phyloP scores from a whole-genome alignment of 2,329 filamentous ascomycete species.

The Pseudogymnoascus sp. region DNA sequence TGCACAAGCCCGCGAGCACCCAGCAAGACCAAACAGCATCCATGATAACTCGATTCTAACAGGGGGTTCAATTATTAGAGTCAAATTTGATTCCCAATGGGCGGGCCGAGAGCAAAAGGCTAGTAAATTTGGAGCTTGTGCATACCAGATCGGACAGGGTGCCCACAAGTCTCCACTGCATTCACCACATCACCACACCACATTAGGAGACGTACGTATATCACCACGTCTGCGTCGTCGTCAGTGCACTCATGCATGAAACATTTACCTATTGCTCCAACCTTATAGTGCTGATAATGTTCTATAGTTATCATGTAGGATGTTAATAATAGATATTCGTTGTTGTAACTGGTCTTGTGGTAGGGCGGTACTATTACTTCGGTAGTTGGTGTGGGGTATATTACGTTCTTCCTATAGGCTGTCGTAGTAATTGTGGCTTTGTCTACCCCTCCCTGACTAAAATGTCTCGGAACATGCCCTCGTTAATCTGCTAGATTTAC shows the following conservation, averaged over 20 bases:
- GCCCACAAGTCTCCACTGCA: too few species aligned
- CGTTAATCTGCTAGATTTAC: background rate
- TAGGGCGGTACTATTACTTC: too few species aligned
- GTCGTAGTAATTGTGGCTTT: background rate
- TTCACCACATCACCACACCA: background rate
- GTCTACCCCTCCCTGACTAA: background rate
- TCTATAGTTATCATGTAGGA: background rate
- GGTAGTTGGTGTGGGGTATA: too few species aligned
- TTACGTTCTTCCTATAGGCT: too few species aligned
- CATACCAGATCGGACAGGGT: too few species aligned
- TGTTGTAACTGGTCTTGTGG: background rate
- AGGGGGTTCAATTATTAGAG: too few species aligned
- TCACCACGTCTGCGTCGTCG: constrained; percentile 9
- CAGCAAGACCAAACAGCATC: background rate
- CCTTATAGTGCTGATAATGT: background rate
- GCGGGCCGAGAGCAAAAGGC: background rate
- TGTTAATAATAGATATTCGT: background rate
- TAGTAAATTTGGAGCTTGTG: background rate
- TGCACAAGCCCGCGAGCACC: background rate
- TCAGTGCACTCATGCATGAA: constrained; percentile 3
- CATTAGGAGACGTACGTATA: constrained; percentile 3
- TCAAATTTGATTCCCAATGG: background rate
- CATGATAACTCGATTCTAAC: background rate
- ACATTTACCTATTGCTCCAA: background rate
- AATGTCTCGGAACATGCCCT: background rate